Percentiles rank a stretch among this genome's conserved stretches.
Conservation (phyloP, 31 red algal species). For the Asparagopsis taxiformis region DNA sequence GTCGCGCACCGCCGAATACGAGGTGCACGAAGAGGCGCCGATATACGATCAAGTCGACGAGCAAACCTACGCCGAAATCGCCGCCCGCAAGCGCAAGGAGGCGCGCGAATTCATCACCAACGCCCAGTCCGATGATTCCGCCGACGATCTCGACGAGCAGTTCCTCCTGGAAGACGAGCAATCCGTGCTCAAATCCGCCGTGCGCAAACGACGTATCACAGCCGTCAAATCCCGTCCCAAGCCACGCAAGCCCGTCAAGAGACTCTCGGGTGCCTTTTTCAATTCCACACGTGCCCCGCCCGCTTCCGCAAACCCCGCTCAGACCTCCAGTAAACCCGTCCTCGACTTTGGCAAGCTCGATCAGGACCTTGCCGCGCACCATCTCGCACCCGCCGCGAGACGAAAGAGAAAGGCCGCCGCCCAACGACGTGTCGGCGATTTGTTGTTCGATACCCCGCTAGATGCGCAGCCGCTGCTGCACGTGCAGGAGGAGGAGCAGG, state of each 20-base stretch:
- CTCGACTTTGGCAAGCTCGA: constrained; percentile 46
- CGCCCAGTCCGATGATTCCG: constrained; percentile 16
- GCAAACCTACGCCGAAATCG: constrained; percentile 55
- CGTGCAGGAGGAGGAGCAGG: background rate
- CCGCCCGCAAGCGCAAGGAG: constrained; percentile 56
- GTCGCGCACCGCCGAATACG: constrained; percentile 60
- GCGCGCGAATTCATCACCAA: constrained; percentile 73
- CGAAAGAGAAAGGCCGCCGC: constrained; percentile 28
- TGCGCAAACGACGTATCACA: constrained; percentile 5
- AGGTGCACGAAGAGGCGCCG: constrained; percentile 67
- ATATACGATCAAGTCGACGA: constrained; percentile 93
- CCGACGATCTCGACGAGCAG: constrained; percentile 37
- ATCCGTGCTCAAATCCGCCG: constrained; percentile 11
- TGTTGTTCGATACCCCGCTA: constrained; percentile 43
- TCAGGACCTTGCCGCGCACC: constrained; percentile 30
- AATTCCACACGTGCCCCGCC: constrained; percentile 21
- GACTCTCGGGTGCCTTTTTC: constrained; percentile 45
- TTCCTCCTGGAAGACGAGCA: constrained; percentile 64
- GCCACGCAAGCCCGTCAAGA: constrained; percentile 19
- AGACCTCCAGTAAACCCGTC: constrained; percentile 11
- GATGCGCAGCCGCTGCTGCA: background rate
- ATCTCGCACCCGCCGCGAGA: constrained; percentile 18
- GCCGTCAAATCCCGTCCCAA: constrained; percentile 10
- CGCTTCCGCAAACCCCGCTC: background rate
- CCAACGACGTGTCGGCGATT: constrained; percentile 40